phyloP scores from a whole-genome alignment of 352 stramenopile genomes.

The Phytophthora lateralis region DNA sequence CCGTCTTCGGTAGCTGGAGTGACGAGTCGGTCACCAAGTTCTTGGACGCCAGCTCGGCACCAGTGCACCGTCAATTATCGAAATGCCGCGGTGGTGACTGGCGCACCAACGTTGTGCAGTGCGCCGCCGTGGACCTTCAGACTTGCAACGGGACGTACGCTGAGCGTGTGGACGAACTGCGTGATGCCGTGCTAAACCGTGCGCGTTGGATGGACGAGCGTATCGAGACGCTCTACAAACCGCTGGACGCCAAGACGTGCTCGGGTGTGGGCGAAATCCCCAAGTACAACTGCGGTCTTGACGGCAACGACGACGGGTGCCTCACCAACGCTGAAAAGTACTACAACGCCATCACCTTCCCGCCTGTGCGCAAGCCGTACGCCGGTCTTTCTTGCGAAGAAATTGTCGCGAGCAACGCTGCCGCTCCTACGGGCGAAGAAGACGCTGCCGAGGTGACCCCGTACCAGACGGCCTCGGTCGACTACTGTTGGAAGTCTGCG shows the following conservation, averaged over 20 bases:
- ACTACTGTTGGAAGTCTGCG: conserved; percentile 75
- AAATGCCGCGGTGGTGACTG: conserved; percentile 61
- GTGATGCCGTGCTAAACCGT: conserved; percentile 49
- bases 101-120: conserved; percentile 58
- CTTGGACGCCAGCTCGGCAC: conserved; percentile 50
- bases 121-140: conserved; percentile 53
- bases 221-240: conserved; percentile 73
- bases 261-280: conserved; percentile 65
- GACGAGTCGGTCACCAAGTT: conserved; percentile 58
- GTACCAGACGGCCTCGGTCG: conserved; percentile 55
- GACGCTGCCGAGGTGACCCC: conserved; percentile 24
- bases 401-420: conserved; percentile 18
- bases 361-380: conserved; percentile 58
- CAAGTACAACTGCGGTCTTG: conserved; percentile 69
- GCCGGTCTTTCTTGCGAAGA: conserved; percentile 41
- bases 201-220: conserved; percentile 77
- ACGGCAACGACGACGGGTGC: conserved; percentile 68
- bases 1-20: conserved; percentile 49
- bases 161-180: conserved; percentile 52
- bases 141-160: conserved; percentile 69
- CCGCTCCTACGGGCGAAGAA: conserved; percentile 21
- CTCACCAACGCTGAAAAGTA: conserved; percentile 61
- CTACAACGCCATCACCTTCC: conserved; percentile 64
- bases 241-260: conserved; percentile 55
- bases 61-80: conserved; percentile 51